Evolutionary conservation across 225 moss, liverwort and hornwort species (phyloP).

Genomic region (Anthoceros angustus): DNA sequence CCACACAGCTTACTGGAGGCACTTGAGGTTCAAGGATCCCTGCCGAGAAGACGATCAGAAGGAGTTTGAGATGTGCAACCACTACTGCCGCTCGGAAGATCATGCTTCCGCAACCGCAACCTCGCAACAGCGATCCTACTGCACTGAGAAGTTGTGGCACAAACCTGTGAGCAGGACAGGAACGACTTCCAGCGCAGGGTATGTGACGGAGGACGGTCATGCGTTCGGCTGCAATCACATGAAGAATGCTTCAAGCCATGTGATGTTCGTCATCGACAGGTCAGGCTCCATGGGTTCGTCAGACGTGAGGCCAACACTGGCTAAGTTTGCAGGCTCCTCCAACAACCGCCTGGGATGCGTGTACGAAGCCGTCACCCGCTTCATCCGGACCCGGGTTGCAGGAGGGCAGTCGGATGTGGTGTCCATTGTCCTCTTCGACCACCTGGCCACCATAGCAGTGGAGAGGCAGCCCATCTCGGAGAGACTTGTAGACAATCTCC

Average conservation of each 20-base stretch:
- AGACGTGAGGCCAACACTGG: conserved; percentile 14
- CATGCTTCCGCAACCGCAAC: conserved; percentile 3
- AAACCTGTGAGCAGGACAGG: neutral
- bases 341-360: conserved; percentile 24
- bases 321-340: conserved; percentile 8
- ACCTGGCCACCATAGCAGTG: neutral
- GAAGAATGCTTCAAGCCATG: conserved; percentile 14
- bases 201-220: conserved; percentile 25
- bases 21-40: conserved; percentile 21
- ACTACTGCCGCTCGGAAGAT: conserved; percentile 14
- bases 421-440: conserved; percentile 17
- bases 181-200: conserved; percentile 10
- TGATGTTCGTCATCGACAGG: conserved; percentile 29
- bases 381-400: conserved; percentile 13
- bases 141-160: conserved; percentile 26
- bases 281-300: conserved; percentile 10
- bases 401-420: conserved; percentile 11
- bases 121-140: conserved; percentile 8
- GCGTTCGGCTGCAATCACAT: conserved; percentile 24
- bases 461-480: conserved; percentile 15
- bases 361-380: conserved; percentile 22
- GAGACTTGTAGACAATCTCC: conserved; percentile 16
- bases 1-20: conserved; percentile 22
- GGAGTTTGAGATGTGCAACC: conserved; percentile 14
- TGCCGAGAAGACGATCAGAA: conserved; percentile 18